Base-by-base conservation (phyloP, 768 basidiomycete genomes). In the Pleurotus tuber-regium region DNA sequence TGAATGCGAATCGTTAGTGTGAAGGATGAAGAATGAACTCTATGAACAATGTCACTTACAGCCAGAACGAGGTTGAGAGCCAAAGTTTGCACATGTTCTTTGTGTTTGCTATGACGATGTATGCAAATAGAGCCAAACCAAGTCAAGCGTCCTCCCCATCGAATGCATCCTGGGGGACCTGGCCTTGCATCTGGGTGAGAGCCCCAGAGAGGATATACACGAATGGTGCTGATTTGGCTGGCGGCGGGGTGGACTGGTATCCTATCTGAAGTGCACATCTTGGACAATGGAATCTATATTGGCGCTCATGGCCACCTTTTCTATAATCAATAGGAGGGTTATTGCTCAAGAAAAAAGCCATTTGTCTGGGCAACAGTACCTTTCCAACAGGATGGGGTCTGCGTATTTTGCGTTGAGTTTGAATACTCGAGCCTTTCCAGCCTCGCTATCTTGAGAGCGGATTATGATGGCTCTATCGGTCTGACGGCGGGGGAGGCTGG, bases 141-240 rank as follows among this genome's bases (percentile, higher is more conserved):
- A n/a, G n/a, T 9, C n/a, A 43, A 18, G 69, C 62, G 54, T 78
- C 78, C 60, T 75, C 74, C 33, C 79, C 75, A 43, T 87, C 84
- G 61, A 95, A 92, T 4, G 93, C 93, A 57, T 91, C 90, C 40
- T 76, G 68, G 8, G 93, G 93, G 26, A 93, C 70, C 61, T 92
- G 86, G 28, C 93, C 93, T 73, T 96, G 93, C 58, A 87, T 71
- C 61, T 89, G 88, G n/a, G 89, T 92, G 52, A 96, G 75, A 14
- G 90, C 86, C 3, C 93, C 93, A 40, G 81, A 74, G 43, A 91
- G 58, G 50, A 95, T 81, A 64, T 94, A 96, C 30, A 94, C 60
- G 66, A 84, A 94, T 1, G 88, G 82, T 2, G 80, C 86, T 2
- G 83, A 80, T 67, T 89, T 92, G 36, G 77, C 74, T 28, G 92